Evolutionary conservation across 768 basidiomycete species (phyloP).

Genomic region (Suillus alpinus): DNA sequence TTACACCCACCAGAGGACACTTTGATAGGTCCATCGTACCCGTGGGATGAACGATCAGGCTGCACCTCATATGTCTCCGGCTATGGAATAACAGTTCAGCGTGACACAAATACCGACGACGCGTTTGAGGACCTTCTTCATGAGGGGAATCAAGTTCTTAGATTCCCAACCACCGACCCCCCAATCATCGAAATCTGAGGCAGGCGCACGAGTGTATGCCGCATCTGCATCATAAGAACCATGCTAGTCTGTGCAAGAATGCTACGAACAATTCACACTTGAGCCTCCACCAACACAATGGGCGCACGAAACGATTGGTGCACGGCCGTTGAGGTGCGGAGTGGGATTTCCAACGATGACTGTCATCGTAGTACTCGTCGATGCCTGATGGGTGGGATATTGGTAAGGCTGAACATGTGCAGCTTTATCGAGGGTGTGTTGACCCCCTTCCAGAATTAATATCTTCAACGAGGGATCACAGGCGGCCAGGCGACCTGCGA

Average conservation of each 20-base stretch:
- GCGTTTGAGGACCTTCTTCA: conserved; percentile 18
- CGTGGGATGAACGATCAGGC: conserved; percentile 15
- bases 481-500: conserved; percentile 23
- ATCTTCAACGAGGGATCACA: conserved; percentile 26
- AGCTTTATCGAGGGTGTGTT: conserved; percentile 16
- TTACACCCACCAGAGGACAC: conserved; percentile 24
- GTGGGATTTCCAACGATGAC: conserved; percentile 11
- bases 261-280: conserved; percentile 16
- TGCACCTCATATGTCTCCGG: conserved; percentile 21
- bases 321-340: conserved; percentile 13
- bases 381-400: conserved; percentile 14
- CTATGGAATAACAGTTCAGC: conserved; percentile 4
- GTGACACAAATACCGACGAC: not conserved
- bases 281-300: conserved; percentile 25
- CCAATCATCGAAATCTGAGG: conserved; percentile 31
- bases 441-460: conserved; percentile 25
- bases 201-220: conserved; percentile 19
- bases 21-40: conserved; percentile 21
- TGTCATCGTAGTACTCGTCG: conserved; percentile 15
- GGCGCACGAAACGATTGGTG: conserved; percentile 13
- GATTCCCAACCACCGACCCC: conserved; percentile 25
- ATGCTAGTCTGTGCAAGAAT: too few species aligned
- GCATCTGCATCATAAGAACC: too few species aligned
- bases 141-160: conserved; percentile 22
- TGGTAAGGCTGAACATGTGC: conserved; percentile 20